Evolutionary conservation across 2,329 filamentous ascomycete species (phyloP).

Genomic region (Leptosphaerulina australis): DNA sequence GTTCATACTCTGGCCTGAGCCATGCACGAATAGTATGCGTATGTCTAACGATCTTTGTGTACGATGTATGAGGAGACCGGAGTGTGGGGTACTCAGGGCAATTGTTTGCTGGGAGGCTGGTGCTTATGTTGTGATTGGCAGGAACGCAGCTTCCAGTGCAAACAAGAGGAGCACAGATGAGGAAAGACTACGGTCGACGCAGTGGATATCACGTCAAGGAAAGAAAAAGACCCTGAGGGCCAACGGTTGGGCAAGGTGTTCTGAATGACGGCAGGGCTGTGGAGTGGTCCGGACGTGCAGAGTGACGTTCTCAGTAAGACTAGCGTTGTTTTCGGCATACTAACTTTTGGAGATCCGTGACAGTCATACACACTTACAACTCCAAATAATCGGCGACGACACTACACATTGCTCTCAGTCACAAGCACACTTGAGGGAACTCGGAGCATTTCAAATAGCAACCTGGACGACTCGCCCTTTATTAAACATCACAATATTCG

Average conservation of each 20-base stretch:
- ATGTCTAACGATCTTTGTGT: background rate
- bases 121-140: conserved; percentile 19
- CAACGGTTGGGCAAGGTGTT: conserved; percentile 19
- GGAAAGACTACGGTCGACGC: conserved; percentile 1
- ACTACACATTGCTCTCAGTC: background rate
- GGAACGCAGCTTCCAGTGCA: conserved; percentile 9
- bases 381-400: conserved; percentile 3
- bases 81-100: conserved; percentile 14
- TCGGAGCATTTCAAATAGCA: background rate
- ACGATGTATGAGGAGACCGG: background rate
- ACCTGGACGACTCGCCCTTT: background rate
- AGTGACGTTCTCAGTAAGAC: conserved; percentile 8
- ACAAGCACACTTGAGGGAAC: background rate
- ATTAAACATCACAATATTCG: background rate
- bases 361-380: conserved; percentile 9
- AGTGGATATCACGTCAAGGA: conserved; percentile 9
- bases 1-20: conserved; percentile 77
- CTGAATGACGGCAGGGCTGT: conserved; percentile 17
- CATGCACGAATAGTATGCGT: conserved; percentile 44
- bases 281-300: conserved; percentile 11
- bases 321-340: conserved; percentile 6
- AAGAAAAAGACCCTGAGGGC: conserved; percentile 16
- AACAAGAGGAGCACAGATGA: conserved; percentile 4
- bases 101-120: conserved; percentile 17
- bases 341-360: background rate